Base-by-base conservation (phyloP, 371 early-diverging fungal species). In the Rhizomucor miehei region DNA sequence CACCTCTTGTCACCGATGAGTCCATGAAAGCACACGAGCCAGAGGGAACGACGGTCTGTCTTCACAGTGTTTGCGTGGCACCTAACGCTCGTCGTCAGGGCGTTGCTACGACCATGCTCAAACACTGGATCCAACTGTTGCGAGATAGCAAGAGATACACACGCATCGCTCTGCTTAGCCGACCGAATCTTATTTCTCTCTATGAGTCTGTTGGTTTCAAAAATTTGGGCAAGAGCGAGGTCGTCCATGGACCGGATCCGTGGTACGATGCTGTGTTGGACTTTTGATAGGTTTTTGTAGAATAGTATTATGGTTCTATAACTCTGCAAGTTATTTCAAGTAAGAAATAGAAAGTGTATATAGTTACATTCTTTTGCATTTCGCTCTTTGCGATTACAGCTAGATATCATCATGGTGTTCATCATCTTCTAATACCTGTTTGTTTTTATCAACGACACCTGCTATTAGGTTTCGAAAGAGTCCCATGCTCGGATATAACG, bases 1-100 rank as follows among this genome's bases (percentile, higher is more conserved):
- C 62, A 1, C 53, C 75, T 6, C 60, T 73, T 9, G 71, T 90
- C 0, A 87, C 88, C 0, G 82, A 88, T 43, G 76, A 67, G 38
- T 86, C 88, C 35, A 88, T 90, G 89, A 60, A 65, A 13, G 35
- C 38, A 0, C 85, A 89, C 60, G 84, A 89, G 14, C 78, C 79
- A 12, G 46, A 60, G 4, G 90, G 90, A 8, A 65, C 57, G 13
- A 86, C 84, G 0, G 81, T 85, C 13, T 88, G 87, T 50, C 64
- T 87, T 16, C 87, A 87, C 54, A 86, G 88, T 25, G 88, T 88
- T 9, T 87, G 87, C 51, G 80, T 84, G 6, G 62, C 73, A 1
- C 73, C 73, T 5, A 57, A 60, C 13, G 62, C 65, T 48, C 81
- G 80, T 47, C 66, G 86, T 17, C 69, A 71, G 57, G 87, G 88